Conservation (phyloP, 2,329 filamentous ascomycete species). For the Exophiala dermatitidis region DNA sequence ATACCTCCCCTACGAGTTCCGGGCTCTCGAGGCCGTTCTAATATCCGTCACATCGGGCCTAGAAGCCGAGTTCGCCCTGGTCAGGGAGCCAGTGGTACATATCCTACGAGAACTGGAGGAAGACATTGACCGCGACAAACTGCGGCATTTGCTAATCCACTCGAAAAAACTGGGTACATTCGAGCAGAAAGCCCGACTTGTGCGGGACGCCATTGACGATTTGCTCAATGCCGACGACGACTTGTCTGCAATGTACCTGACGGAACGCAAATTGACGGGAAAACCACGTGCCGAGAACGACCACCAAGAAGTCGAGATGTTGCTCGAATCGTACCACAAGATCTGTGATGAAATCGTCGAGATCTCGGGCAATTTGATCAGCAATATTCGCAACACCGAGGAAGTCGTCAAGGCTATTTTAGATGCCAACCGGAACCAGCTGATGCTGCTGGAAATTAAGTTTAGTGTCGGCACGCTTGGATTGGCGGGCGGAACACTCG, state of each 20-base stretch:
- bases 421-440: conserved; percentile 93
- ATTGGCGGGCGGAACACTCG: conserved; percentile 88
- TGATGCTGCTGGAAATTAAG: conserved; percentile 95
- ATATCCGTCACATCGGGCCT: conserved; percentile 88
- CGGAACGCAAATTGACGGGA: conserved; percentile 68
- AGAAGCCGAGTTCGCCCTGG: conserved; percentile 89
- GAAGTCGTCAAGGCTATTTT: conserved; percentile 97
- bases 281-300: conserved; percentile 69
- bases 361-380: conserved; percentile 84
- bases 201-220: conserved; percentile 91
- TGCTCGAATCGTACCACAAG: conserved; percentile 95
- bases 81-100: conserved; percentile 83
- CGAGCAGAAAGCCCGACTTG: conserved; percentile 90
- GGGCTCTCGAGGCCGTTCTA: conserved; percentile 87
- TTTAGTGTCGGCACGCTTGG: conserved; percentile 92
- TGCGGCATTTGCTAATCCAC: conserved; percentile 82
- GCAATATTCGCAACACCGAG: conserved; percentile 93
- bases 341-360: conserved; percentile 97
- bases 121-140: conserved; percentile 90
- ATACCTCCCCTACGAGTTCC: conserved; percentile 82
- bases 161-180: conserved; percentile 95
- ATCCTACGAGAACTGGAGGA: conserved; percentile 88
- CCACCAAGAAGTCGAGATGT: conserved; percentile 93
- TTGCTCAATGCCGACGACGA: conserved; percentile 94
- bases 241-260: conserved; percentile 87